Conservation (phyloP, 2,329 filamentous ascomycete genomes). For the Aspergillus sp. region DNA sequence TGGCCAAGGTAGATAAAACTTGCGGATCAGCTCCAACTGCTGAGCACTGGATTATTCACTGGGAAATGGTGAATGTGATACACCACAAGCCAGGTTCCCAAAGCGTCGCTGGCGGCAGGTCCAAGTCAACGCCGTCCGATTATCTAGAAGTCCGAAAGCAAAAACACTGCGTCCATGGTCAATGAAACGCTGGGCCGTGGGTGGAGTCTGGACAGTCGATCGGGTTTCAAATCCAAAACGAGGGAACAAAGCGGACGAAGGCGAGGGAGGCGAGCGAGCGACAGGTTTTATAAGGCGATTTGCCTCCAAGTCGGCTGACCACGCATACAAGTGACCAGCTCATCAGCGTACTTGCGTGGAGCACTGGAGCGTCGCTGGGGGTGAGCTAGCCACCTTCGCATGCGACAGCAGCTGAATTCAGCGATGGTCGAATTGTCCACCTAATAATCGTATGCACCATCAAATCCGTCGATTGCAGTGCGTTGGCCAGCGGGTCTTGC, state of each 20-base stretch:
- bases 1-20: neutral
- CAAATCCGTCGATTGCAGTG: constrained; percentile 9
- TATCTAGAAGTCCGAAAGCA: constrained; percentile 11
- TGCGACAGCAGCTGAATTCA: constrained; percentile 19
- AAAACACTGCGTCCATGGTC: constrained; percentile 12
- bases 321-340: constrained; percentile 26
- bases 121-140: constrained; percentile 16
- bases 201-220: constrained; percentile 4
- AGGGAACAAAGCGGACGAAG: neutral
- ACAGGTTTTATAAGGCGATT: constrained; percentile 7
- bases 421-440: neutral
- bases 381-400: constrained; percentile 20
- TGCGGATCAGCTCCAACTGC: neutral
- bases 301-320: constrained; percentile 16
- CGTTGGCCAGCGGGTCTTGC: constrained; percentile 25
- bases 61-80: constrained; percentile 9
- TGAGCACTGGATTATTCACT: neutral
- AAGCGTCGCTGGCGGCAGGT: constrained; percentile 14
- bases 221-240: neutral
- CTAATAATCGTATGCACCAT: constrained; percentile 1
- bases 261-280: constrained; percentile 4
- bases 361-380: constrained; percentile 9
- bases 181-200: neutral
- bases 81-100: constrained; percentile 9
- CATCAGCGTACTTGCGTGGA: constrained; percentile 21